Evolutionary conservation across 106 monocot species (phyloP).

Genomic region (Dendrobium nobile): DNA sequence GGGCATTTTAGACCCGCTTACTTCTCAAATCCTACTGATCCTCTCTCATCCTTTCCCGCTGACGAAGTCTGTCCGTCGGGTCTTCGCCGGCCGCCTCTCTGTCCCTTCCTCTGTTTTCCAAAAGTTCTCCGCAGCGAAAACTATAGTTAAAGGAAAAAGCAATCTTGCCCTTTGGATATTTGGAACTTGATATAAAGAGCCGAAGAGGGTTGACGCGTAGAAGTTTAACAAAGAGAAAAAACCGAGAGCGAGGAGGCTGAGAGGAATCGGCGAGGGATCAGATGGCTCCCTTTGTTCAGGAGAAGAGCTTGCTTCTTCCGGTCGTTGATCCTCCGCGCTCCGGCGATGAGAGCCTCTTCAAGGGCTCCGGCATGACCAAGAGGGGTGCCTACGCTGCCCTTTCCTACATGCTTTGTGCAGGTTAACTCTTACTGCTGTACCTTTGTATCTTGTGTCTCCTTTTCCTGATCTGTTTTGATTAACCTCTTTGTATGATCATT

Average conservation of each 20-base stretch:
- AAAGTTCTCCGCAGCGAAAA: not conserved
- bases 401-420: slow-evolving; percentile 84
- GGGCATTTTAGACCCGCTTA: not conserved
- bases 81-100: not conserved
- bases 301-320: slow-evolving; percentile 51
- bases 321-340: slow-evolving; percentile 28
- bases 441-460: not conserved
- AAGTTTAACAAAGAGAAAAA: not conserved
- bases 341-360: slow-evolving; percentile 59
- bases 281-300: slow-evolving; percentile 2
- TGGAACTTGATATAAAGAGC: not conserved
- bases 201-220: not conserved
- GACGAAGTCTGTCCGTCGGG: not conserved
- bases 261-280: not conserved
- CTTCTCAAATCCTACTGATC: not conserved
- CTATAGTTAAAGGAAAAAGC: not conserved
- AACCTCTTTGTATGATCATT: not conserved
- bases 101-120: not conserved
- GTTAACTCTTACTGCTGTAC: slow-evolving; percentile 13
- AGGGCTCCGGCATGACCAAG: slow-evolving; percentile 72
- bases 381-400: slow-evolving; percentile 77
- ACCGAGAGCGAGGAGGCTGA: not conserved
- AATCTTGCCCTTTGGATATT: not conserved
- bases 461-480: not conserved
- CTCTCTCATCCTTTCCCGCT: not conserved